Evolutionary conservation across 495 filamentous ascomycete species (phyloP), one percentile per base, ranked within the genome.

Genomic region (Halenospora varia): DNA sequence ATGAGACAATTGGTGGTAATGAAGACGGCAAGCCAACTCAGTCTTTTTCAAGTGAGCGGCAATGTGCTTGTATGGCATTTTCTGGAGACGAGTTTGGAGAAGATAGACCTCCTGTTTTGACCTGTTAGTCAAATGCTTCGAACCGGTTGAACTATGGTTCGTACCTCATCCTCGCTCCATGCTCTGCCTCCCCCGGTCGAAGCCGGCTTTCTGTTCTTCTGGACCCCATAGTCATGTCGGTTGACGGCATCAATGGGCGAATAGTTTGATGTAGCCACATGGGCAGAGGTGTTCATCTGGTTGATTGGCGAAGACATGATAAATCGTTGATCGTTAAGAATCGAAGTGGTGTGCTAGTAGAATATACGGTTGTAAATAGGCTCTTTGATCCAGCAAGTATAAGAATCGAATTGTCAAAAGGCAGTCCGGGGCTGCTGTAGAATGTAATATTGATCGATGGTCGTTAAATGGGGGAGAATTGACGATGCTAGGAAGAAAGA

Each of bases 31-130:
- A 51, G 88, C 88, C 56, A 92, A 74, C 75, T 92, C 88, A 3
- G 88, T 92, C 76, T 92, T 92, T 71, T 90, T 89, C 59, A 92
- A 72, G 62, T 90, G 84, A 55, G 83, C 81, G 55, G 88, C 88
- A 66, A 92, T 92, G 63, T 92, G 88, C 79, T 92, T 92, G 73
- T 92, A 92, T 1, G 88, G 88, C 83, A 92, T 88, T 73, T 91
- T 91, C 62, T 91, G 87, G 68, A 87, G 80, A 41, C 88, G 85
- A 57, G 88, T 92, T 67, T 89, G 87, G 59, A 92, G 81, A 39
- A 92, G 83, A 69, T 92, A 92, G n/a, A 85, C 80, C 75, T 92
- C 88, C 88, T 92, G 62, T 19, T 60, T 50, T 15, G 19, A n/a
- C n/a, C 23, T 19, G 48, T 53, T 24, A 59, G 48, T 24, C 25